These are phyloP conservation scores for Vitis hybrid DNA, from an alignment of 177 flowering plant genomes.

Conservation along the genomic window DNA sequence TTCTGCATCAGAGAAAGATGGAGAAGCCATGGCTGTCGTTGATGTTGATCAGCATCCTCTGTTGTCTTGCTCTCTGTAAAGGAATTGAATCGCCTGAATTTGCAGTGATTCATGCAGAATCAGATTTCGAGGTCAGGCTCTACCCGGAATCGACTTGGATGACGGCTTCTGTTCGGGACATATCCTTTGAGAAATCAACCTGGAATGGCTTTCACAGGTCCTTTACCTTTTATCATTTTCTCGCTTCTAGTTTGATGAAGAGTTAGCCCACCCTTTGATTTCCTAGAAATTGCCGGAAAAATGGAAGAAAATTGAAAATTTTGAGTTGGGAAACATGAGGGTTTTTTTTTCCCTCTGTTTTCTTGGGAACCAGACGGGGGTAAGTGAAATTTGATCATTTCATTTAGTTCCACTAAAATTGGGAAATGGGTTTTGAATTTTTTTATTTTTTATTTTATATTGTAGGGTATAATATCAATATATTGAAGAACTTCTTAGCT, in stretches of 20 bases:
- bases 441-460: no score
- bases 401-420: no score
- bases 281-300: not conserved
- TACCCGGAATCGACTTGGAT: conserved; percentile 60
- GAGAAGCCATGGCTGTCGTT: conserved; percentile 7
- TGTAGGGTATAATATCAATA: no score
- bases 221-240: not conserved
- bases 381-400: no score
- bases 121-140: conserved; percentile 62
- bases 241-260: not conserved
- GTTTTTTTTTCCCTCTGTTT: no score
- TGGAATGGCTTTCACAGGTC: conserved; percentile 63
- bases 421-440: no score
- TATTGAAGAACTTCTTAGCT: no score
- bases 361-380: no score
- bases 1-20: conserved; percentile 3
- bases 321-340: no score
- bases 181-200: conserved; percentile 62
- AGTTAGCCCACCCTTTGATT: not conserved
- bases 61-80: conserved; percentile 5
- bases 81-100: conserved; percentile 50
- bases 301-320: not conserved
- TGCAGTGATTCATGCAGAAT: conserved; percentile 46
- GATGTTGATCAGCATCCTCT: not conserved
- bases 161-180: conserved; percentile 43